Evolutionary conservation across 2,329 filamentous ascomycete species (phyloP).

Genomic region (Falciphora oryzae): DNA sequence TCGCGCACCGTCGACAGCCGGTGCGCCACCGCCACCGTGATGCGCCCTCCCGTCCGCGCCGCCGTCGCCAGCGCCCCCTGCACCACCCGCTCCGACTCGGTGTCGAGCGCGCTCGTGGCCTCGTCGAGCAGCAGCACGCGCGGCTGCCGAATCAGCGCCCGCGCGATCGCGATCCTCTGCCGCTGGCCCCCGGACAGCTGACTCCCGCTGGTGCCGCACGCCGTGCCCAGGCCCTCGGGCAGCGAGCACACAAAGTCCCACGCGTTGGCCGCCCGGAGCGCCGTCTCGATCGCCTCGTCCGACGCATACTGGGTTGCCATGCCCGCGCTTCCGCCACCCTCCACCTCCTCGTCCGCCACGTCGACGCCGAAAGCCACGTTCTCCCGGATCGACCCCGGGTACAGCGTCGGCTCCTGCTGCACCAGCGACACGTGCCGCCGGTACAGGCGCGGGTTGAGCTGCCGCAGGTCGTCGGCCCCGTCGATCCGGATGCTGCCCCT

Average conservation of each 20-base stretch:
- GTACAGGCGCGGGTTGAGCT: constrained; percentile 43
- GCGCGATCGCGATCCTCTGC: constrained; percentile 54
- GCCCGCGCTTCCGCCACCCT: neutral
- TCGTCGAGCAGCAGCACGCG: constrained; percentile 55
- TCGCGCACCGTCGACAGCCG: constrained; percentile 46
- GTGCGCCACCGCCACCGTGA: constrained; percentile 44
- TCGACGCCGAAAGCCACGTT: constrained; percentile 37
- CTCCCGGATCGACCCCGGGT: constrained; percentile 39
- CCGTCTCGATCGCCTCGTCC: constrained; percentile 32
- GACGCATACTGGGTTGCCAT: constrained; percentile 19
- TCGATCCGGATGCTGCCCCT: constrained; percentile 39
- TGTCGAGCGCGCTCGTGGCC: constrained; percentile 46
- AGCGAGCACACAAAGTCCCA: constrained; percentile 41
- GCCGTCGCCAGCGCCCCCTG: constrained; percentile 42
- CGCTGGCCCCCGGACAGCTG: constrained; percentile 56
- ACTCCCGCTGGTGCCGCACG: constrained; percentile 50
- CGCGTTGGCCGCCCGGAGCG: constrained; percentile 42
- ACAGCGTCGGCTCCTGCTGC: constrained; percentile 50
- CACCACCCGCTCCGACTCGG: constrained; percentile 45
- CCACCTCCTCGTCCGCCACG: constrained; percentile 15
- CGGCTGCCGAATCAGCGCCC: constrained; percentile 51
- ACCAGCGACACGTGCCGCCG: constrained; percentile 48
- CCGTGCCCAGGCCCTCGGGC: constrained; percentile 46
- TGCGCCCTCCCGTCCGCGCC: constrained; percentile 11
- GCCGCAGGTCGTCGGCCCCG: constrained; percentile 12